A percentile compares a stretch with the other conserved stretches of the same genome.
Evolutionary conservation across 1,284 basidiomycete genomes (phyloP).

Genomic region (Veloporphyrellus conicus): DNA sequence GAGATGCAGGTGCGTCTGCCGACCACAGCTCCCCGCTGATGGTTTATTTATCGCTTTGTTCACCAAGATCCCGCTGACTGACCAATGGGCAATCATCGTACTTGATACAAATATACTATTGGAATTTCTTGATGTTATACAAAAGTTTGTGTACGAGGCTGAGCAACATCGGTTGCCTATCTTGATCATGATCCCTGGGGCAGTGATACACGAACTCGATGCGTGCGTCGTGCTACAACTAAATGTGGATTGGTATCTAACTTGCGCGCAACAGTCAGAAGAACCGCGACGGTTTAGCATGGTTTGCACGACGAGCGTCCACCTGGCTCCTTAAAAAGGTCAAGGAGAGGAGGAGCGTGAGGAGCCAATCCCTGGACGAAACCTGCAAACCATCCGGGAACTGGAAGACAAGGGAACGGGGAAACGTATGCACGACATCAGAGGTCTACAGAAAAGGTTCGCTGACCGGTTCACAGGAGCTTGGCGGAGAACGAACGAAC

Average conservation of each 20-base stretch:
- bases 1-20: slow-evolving; percentile 54
- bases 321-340: slow-evolving; percentile 66
- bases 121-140: slow-evolving; percentile 57
- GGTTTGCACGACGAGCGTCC: slow-evolving; percentile 67
- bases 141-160: slow-evolving; percentile 59
- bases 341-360: slow-evolving; percentile 53
- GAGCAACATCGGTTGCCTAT: slow-evolving; percentile 48
- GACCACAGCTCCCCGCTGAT: not conserved
- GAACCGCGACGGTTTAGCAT: slow-evolving; percentile 52
- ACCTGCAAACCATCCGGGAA: slow-evolving; percentile 56
- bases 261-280: slow-evolving; percentile 50
- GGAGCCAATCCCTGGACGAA: slow-evolving; percentile 63
- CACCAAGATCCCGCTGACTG: slow-evolving; percentile 38
- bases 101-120: slow-evolving; percentile 73
- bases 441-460: not conserved
- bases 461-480: slow-evolving; percentile 14
- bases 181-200: slow-evolving; percentile 62
- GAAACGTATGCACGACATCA: slow-evolving; percentile 36
- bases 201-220: slow-evolving; percentile 71
- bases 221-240: slow-evolving; percentile 40
- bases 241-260: slow-evolving; percentile 5
- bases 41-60: not conserved
- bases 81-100: slow-evolving; percentile 48
- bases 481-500: slow-evolving; percentile 43
- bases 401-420: slow-evolving; percentile 49